These are phyloP conservation scores for Asclepias syriaca DNA, from an alignment of 257 asterid species.

Conservation along the genomic window DNA sequence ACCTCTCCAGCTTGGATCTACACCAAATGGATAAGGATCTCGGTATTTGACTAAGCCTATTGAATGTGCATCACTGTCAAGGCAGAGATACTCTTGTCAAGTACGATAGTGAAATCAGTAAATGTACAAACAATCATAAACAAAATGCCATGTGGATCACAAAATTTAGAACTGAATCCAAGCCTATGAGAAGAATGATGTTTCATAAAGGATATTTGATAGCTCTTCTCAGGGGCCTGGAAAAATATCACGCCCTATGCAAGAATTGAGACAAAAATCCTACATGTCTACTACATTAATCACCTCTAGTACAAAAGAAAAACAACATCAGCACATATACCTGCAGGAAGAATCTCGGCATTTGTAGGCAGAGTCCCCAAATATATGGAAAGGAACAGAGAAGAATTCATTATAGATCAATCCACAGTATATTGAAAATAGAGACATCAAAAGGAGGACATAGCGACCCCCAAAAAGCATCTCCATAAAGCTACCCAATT, in stretches of 20 bases:
- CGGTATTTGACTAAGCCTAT: constrained; percentile 61
- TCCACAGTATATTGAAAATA: constrained; percentile 95
- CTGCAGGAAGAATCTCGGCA: constrained; percentile 96
- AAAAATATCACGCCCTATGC: not conserved
- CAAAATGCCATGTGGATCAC: not conserved
- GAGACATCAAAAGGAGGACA: constrained; percentile 84
- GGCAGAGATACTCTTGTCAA: constrained; percentile 12
- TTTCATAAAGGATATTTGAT: not conserved
- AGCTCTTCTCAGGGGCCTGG: not conserved
- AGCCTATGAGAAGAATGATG: not conserved
- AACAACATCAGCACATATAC: constrained; percentile 27
- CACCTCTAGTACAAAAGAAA: not conserved
- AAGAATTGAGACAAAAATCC: not conserved
- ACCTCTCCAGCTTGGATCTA: constrained; percentile 97
- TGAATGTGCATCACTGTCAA: constrained; percentile 59
- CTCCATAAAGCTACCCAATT: constrained; percentile 99
- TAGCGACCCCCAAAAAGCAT: constrained; percentile 98
- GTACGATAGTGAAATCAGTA: not conserved
- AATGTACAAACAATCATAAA: not conserved
- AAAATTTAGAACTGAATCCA: not conserved
- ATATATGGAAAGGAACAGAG: constrained; percentile 94
- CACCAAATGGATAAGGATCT: constrained; percentile 91
- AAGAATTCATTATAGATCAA: constrained; percentile 95
- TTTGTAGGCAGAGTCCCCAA: constrained; percentile 87
- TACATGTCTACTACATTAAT: not conserved